phyloP scores from a whole-genome alignment of 176 grass and related monocot genomes.

The Puya raimondii region DNA sequence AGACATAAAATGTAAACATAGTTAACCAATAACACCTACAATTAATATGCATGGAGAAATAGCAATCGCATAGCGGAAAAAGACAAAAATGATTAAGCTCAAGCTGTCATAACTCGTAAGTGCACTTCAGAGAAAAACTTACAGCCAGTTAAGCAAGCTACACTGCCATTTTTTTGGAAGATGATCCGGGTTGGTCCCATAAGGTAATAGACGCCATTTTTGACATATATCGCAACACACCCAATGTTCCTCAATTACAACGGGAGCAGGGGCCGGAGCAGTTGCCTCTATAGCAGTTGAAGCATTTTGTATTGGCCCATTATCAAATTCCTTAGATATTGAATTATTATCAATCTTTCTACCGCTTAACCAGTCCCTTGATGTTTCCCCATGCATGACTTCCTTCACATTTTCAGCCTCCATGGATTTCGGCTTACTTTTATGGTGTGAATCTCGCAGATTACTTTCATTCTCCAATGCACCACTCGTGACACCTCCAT shows the following conservation, averaged over 20 bases:
- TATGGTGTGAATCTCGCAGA: conserved; percentile 15
- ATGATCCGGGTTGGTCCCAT: conserved; percentile 43
- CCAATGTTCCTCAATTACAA: conserved; percentile 65
- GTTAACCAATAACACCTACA: not conserved
- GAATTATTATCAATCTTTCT: conserved; percentile 19
- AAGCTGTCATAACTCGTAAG: conserved; percentile 6
- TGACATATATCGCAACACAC: conserved; percentile 64
- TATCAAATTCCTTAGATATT: conserved; percentile 12
- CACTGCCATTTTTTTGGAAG: conserved; percentile 58
- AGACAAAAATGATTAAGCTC: conserved; percentile 7
- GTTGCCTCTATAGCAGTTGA: conserved; percentile 9
- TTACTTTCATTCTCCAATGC: conserved; percentile 20
- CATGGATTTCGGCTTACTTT: conserved; percentile 25
- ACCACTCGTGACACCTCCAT: conserved; percentile 8
- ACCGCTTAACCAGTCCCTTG: conserved; percentile 25
- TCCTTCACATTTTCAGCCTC: conserved; percentile 28
- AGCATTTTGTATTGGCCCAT: conserved; percentile 28
- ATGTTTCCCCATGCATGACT: conserved; percentile 22
- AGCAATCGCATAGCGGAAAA: not conserved
- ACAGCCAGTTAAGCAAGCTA: conserved; percentile 63
- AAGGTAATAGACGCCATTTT: conserved; percentile 72
- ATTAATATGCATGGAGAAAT: not conserved
- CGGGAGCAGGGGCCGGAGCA: conserved; percentile 11
- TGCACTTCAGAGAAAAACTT: conserved; percentile 31
- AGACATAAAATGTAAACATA: not conserved